Evolutionary conservation across 306 rosid genomes (phyloP), one percentile per base, ranked within the genome.

Genomic region (Citrullus colocynthis): DNA sequence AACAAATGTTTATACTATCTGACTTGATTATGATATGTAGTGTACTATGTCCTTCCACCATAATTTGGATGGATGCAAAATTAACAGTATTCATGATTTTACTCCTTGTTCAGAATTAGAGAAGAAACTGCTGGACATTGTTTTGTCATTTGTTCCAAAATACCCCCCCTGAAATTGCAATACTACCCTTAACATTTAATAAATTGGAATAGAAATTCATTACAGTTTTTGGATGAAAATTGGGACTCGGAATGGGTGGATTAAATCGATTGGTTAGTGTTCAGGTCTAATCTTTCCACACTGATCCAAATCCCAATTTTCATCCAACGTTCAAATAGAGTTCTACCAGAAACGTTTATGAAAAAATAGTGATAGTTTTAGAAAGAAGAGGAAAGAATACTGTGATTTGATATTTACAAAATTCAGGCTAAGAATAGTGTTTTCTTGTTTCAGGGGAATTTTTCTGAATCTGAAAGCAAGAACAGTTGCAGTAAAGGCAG

Each of bases 381-480:
- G 54, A 48, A 48, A 48, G 6, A 12, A 48, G 4, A 48, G 16
- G 5, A 3, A 12, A 48, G 28, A 72, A 2, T 28, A 30, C 8
- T 49, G 21, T 49, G 60, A 48, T 45, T 44, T 69, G 56, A 41
- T 20, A 11, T 44, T 44, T 42, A 15, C 30, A 11, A 42, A 67
- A 18, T 20, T 4, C 5, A 67, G 34, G 24, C 76, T 6, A 70
- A 70, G 37, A 21, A 45, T 72, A 8, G 36, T 48, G 60, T 14
- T 49, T 52, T 52, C 20, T 85, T 75, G 83, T 51, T 48, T 49
- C 92, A 94, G 96, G 97, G 96, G 85, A 60, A 87, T 95, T 82
- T 95, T 95, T 84, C 87, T 95, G 76, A 90, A 92, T 86, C 88
- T 89, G 80, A 92, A 92, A 87, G 97, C 98, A 83, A 86, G 91